Base-by-base conservation (phyloP, 2,329 filamentous ascomycete genomes). In the Fusarium armeniacum region DNA sequence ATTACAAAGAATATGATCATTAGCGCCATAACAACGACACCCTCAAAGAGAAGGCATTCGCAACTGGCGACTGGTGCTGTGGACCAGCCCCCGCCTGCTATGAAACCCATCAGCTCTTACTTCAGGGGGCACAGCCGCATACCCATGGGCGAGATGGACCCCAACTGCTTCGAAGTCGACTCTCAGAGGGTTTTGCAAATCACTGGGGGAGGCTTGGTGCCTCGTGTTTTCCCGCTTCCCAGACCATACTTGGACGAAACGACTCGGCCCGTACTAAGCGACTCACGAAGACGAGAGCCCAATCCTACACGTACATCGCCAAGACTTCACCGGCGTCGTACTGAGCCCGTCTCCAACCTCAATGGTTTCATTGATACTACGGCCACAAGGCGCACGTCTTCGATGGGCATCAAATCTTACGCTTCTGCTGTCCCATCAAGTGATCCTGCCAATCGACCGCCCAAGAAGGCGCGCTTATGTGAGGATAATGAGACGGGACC, bases 1-100 rank as follows among this genome's bases (percentile, higher is more conserved):
- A 96, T 95, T 71, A 97, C 94, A 2, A 98, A 98, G 79, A 78
- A 90, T 63, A 86, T 84, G 22, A 87, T 89, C 22, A 53, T 52
- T 28, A 52, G 24, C 10, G 26, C 80, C n/a, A 65, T 84, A 41
- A 73, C 79, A 10, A 71, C 76, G 13, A 81, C 82, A 18, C 83
- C 85, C 13, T 78, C 78, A 56, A 83, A 83, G 73, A 75, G 81
- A 67, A 78, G 78, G 62, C 78, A 82, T 57, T 82, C 81, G n/a
- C 80, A 82, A 47, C 73, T 75, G 5, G 70, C 73, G 5, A 62
- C 72, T 10, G 58, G 68, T 6, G 49, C 69, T 20, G 54, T 72
- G 16, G 62, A 70, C 51, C 70, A 73, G 28, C 71, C 80, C 69
- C 70, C 73, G n/a, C 71, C 80, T 67, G 58, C 75, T 58, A 49